Percentiles rank a stretch among this genome's conserved stretches.
Conservation (phyloP, 1,284 basidiomycete genomes). For the Apiotrichum veenhuisii region DNA sequence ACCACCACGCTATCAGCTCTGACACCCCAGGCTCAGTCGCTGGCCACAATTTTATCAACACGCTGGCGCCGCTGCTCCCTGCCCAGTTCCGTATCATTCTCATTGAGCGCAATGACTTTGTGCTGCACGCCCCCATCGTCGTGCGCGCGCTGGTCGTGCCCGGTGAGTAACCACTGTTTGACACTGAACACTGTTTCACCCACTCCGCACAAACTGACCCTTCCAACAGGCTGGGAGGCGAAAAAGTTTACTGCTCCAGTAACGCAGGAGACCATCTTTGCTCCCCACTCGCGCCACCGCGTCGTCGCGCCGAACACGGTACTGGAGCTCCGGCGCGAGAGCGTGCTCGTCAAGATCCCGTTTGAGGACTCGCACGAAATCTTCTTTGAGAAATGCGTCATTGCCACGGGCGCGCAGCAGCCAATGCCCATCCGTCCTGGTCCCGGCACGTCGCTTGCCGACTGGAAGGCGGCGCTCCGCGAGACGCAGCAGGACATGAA, state of each 20-base stretch:
- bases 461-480: slow-evolving; percentile 24
- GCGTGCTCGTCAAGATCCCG: slow-evolving; percentile 41
- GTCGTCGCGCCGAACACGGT: slow-evolving; percentile 43
- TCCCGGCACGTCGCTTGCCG: slow-evolving; percentile 22
- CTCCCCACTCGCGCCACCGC: slow-evolving; percentile 28
- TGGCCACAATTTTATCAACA: slow-evolving; percentile 41
- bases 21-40: slow-evolving; percentile 36
- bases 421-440: slow-evolving; percentile 43
- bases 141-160: slow-evolving; percentile 50
- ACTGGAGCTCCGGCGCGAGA: slow-evolving; percentile 37
- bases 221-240: slow-evolving; percentile 41
- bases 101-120: slow-evolving; percentile 48
- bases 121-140: slow-evolving; percentile 47
- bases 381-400: slow-evolving; percentile 43
- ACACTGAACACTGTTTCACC: too few species aligned
- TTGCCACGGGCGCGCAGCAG: slow-evolving; percentile 45
- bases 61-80: slow-evolving; percentile 43
- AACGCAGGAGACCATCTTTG: slow-evolving; percentile 41
- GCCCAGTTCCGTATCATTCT: slow-evolving; percentile 49
- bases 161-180: slow-evolving; percentile 26
- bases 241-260: slow-evolving; percentile 41
- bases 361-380: slow-evolving; percentile 46
- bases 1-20: neutral
- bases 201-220: too few species aligned
- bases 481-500: slow-evolving; percentile 18